phyloP scores from a whole-genome alignment of 1,284 basidiomycete genomes.

The Cronartium quercuum region DNA sequence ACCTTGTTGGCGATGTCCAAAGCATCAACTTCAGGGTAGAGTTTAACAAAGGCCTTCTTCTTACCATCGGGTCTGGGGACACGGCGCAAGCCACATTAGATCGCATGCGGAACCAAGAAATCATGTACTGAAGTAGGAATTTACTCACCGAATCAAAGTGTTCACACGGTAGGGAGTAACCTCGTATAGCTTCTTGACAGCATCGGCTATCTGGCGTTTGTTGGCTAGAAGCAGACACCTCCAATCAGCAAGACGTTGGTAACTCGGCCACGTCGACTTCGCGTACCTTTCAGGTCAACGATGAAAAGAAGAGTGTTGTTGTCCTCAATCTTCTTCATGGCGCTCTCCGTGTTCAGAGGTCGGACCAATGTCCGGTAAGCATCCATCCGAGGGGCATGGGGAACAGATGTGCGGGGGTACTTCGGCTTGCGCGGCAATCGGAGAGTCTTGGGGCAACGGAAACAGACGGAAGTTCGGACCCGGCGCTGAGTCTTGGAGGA shows the following conservation, averaged over 20 bases:
- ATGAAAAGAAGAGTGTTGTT: slow-evolving; percentile 99
- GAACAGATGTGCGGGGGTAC: slow-evolving; percentile 90
- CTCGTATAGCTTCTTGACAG: slow-evolving; percentile 98
- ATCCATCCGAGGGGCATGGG: slow-evolving; percentile 94
- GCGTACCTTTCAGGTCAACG: slow-evolving; percentile 66
- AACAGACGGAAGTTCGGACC: slow-evolving; percentile 45
- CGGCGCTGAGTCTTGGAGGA: slow-evolving; percentile 18
- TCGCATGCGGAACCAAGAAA: background rate
- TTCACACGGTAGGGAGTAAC: slow-evolving; percentile 93
- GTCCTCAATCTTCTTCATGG: slow-evolving; percentile 95
- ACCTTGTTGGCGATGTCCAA: slow-evolving; percentile 99
- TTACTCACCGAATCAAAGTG: slow-evolving; percentile 83
- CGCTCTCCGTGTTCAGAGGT: slow-evolving; percentile 58
- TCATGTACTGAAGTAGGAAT: background rate
- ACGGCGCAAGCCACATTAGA: too few relatives aligned
- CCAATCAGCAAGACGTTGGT: background rate
- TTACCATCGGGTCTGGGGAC: slow-evolving; percentile 79
- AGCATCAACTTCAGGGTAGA: slow-evolving; percentile 93
- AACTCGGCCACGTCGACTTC: background rate
- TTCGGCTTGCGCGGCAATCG: slow-evolving; percentile 74
- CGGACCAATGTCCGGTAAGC: slow-evolving; percentile 88
- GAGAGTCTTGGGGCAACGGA: slow-evolving; percentile 73
- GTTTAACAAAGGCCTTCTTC: slow-evolving; percentile 98
- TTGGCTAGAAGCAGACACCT: slow-evolving; percentile 56
- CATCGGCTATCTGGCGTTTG: slow-evolving; percentile 98